These are phyloP conservation scores for Phaeophleospora eucalypticola DNA, from an alignment of 2,329 filamentous ascomycete species.

Conservation along the genomic window DNA sequence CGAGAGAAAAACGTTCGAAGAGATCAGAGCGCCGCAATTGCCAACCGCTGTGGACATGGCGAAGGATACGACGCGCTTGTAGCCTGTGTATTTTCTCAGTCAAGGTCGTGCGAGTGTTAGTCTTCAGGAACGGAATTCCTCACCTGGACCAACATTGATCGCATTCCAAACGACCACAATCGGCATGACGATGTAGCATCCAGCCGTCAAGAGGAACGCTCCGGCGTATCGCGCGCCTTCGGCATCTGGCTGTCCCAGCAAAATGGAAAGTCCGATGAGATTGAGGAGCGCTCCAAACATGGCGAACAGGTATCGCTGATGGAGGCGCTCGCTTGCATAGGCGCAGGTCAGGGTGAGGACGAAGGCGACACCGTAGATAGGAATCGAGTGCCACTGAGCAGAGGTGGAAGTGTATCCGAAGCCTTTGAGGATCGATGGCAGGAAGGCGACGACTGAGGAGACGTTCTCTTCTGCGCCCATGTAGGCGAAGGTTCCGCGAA, in stretches of 20 bases:
- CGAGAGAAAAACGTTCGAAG: slow-evolving; percentile 10
- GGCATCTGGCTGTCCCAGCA: slow-evolving; percentile 23
- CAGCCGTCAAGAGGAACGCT: slow-evolving; percentile 33
- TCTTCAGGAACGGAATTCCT: slow-evolving; percentile 4
- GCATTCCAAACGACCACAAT: slow-evolving; percentile 37
- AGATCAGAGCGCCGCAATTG: slow-evolving; percentile 14
- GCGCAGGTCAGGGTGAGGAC: slow-evolving; percentile 16
- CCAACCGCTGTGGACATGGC: slow-evolving; percentile 17
- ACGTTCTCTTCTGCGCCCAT: slow-evolving; percentile 10
- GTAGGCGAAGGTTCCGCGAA: slow-evolving; percentile 2
- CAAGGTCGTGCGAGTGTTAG: too few species aligned
- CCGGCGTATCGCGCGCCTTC: slow-evolving; percentile 34
- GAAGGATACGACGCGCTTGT: slow-evolving; percentile 23
- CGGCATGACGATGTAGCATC: slow-evolving; percentile 31
- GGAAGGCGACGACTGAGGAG: slow-evolving; percentile 16
- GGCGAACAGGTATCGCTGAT: slow-evolving; percentile 36
- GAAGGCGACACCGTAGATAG: slow-evolving; percentile 10
- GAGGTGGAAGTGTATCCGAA: slow-evolving; percentile 10
- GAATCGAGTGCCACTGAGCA: slow-evolving; percentile 12
- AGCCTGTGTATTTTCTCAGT: slow-evolving; percentile 26
- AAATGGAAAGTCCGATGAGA: slow-evolving; percentile 33
- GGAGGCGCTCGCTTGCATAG: slow-evolving; percentile 20
- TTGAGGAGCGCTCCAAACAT: slow-evolving; percentile 34
- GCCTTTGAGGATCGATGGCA: slow-evolving; percentile 14
- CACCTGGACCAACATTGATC: slow-evolving; percentile 41